phyloP scores from a whole-genome alignment of 345 rosid genomes.

The Citrus mangshanensis region DNA sequence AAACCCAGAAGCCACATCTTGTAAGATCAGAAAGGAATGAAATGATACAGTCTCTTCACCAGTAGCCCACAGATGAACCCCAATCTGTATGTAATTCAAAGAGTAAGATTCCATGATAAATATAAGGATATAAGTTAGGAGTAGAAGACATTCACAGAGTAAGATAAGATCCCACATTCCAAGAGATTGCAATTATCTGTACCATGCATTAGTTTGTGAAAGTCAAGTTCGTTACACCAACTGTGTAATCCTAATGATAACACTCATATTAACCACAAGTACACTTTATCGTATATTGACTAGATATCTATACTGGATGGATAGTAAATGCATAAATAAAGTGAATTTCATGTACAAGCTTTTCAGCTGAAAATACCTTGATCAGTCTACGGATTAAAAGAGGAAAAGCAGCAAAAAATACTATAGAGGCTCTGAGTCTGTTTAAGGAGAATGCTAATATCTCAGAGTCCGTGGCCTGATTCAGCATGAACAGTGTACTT shows the following conservation, averaged over 20 bases:
- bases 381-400: slow-evolving; percentile 53
- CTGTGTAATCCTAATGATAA: not conserved
- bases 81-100: slow-evolving; percentile 45
- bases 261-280: not conserved
- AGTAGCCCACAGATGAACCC: slow-evolving; percentile 78
- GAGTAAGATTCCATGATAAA: not conserved
- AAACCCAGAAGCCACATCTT: slow-evolving; percentile 53
- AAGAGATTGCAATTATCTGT: slow-evolving; percentile 6
- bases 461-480: slow-evolving; percentile 61
- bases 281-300: not conserved
- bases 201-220: not conserved
- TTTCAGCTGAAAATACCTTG: slow-evolving; percentile 49
- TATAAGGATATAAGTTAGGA: not conserved
- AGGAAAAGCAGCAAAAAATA: slow-evolving; percentile 66
- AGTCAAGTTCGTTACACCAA: not conserved
- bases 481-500: slow-evolving; percentile 67
- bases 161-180: not conserved
- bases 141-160: not conserved
- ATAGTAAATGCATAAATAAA: not conserved
- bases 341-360: not conserved
- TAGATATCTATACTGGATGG: not conserved
- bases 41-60: slow-evolving; percentile 53
- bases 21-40: slow-evolving; percentile 55
- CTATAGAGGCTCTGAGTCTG: slow-evolving; percentile 53
- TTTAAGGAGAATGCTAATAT: slow-evolving; percentile 53